Evolutionary conservation across 2,329 filamentous ascomycete species (phyloP).

Genomic region (Cadophora sp.): DNA sequence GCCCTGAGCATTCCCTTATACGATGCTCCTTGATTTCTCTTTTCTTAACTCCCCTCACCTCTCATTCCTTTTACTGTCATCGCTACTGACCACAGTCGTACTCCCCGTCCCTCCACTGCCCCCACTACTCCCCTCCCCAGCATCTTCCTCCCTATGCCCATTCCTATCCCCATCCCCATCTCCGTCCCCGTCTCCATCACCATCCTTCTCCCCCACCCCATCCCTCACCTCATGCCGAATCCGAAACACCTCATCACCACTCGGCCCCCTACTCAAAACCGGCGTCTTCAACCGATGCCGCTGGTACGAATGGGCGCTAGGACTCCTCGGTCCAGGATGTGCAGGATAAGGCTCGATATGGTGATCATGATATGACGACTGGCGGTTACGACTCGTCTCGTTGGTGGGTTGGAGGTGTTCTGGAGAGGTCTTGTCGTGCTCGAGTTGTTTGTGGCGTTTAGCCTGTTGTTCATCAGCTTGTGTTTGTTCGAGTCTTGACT

Average conservation of each 20-base stretch:
- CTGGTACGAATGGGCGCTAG: background rate
- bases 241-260: conserved; percentile 13
- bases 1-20: too few relatives aligned
- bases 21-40: too few relatives aligned
- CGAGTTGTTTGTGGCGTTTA: conserved; percentile 1
- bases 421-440: background rate
- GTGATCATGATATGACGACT: conserved; percentile 5
- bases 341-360: conserved; percentile 15
- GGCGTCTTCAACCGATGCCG: conserved; percentile 5
- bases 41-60: background rate
- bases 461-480: conserved; percentile 20
- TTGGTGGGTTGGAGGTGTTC: conserved; percentile 10
- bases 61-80: background rate
- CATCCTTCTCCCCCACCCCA: background rate
- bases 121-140: conserved; percentile 2
- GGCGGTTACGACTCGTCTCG: background rate
- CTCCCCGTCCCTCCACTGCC: conserved; percentile 9
- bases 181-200: background rate
- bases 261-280: background rate
- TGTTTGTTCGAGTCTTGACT: too few relatives aligned
- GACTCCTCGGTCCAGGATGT: conserved; percentile 14
- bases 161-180: background rate
- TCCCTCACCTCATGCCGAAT: background rate
- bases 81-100: conserved; percentile 16
- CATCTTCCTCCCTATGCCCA: background rate